Base-by-base conservation (phyloP, 768 basidiomycete genomes). In the Fistulinella prunicolor region DNA sequence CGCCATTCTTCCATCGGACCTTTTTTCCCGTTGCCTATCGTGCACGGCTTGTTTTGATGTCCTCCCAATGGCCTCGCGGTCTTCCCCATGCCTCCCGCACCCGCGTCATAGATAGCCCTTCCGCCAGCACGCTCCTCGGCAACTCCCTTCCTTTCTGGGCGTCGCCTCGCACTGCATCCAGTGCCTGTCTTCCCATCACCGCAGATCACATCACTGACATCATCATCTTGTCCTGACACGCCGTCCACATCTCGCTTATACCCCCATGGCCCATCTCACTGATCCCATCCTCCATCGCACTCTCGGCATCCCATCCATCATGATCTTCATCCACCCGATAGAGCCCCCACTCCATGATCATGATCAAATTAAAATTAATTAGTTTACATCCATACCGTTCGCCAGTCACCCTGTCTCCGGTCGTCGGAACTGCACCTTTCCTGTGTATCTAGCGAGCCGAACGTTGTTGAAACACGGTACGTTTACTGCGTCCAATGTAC, bases 161-260 rank as follows among this genome's bases (percentile, higher is more conserved):
- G 17, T 7, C 3, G 10, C 23, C 17, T 32, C 13, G 10, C 46
- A 17, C n/a, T 2, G 7, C 38, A 37, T 3, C 32, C 21, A 36
- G 42, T 13, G 30, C 38, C 26, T 41, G 34, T 19, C 29, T 37
- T 46, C 43, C 54, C 51, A 51, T 51, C 53, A 56, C 40, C 52
- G 48, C 55, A 56, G 52, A 56, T 56, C 53, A 19, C 44, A 57
- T 57, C 57, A 58, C 44, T 47, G 55, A 55, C 55, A 50, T 50
- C 47, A 50, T 50, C 47, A 57, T 42, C 34, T 35, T 32, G 17
- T 24, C 16, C 41, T 42, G n/a, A 23, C 29, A 13, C 16, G 23
- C 41, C 16, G 22, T 14, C 13, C 28, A 13, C 39, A 38, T 44
- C 48, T 45, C 39, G 38, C 43, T 46, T 49, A 6, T 32, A 29